Evolutionary conservation across 73 alveolate species (phyloP), one percentile per base, ranked within the genome.

Genomic region (Urostyla sp.): DNA sequence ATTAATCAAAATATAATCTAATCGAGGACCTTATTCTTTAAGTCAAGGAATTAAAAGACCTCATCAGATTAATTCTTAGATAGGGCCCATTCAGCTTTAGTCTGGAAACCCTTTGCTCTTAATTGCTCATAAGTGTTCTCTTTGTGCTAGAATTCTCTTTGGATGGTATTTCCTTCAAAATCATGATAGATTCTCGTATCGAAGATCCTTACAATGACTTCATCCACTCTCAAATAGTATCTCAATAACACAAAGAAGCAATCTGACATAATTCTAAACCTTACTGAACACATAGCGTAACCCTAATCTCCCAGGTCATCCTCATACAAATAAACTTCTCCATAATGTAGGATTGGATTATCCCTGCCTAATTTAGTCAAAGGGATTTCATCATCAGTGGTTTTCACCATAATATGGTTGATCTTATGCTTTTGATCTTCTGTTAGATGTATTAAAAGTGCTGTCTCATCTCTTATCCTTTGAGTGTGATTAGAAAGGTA

Each of bases 281-380:
- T 94, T 54, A 96, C 86, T 81, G 77, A 88, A 50, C 92, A 75
- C 56, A 87, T 92, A 30, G 95, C 67, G 46, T 80, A 75, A 21
- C 99, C 99, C 53, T 87, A 81, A 84, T 97, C 99, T 18, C 96
- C 98, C 36, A 97, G 90, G 77, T 97, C 99, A 80, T 96, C 99
- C 73, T 96, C 99, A 67, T 63, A 97, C 24, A 97, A 84, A 20
- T 84, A 90, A 21, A 94, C 88, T 69, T 94, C 96, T 40, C 84
- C 84, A 72, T 89, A 92, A 87, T 98, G 96, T 43, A 87, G 81
- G 34, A 97, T 97, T 46, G 98, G 98, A 85, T 96, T 96, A 15
- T 90, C 97, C 72, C 93, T 90, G 7, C 91, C 85, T 34, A 97
- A 89, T 66, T 81, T 92, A 72, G 92, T 92, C 13, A 94, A 20